These are phyloP conservation scores for Glaciozyma antarctica DNA, from an alignment of 768 basidiomycete genomes.

Conservation along the genomic window DNA sequence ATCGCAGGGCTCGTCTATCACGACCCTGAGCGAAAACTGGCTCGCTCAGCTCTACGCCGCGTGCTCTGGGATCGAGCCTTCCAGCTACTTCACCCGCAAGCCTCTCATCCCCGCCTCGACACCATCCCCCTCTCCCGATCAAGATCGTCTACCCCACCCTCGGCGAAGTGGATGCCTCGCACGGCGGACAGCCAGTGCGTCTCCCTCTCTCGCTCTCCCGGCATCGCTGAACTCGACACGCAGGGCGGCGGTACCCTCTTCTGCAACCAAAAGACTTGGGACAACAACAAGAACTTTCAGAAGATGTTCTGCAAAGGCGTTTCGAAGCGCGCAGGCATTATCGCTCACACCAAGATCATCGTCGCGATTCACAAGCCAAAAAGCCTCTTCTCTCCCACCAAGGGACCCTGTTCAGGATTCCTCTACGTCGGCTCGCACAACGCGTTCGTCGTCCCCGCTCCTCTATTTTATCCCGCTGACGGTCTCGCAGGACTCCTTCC, in stretches of 20 bases:
- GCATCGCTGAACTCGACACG: fast-evolving
- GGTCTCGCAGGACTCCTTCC: conserved; percentile 13
- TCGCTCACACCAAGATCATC: conserved; percentile 29
- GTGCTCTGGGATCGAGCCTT: conserved; percentile 8
- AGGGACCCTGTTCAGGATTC: conserved; percentile 10
- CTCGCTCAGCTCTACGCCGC: conserved; percentile 20
- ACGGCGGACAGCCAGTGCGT: neutral
- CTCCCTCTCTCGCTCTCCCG: neutral
- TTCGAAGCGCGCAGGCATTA: conserved; percentile 16
- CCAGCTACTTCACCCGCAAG: conserved; percentile 6
- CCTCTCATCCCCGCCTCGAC: neutral
- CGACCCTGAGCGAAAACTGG: conserved; percentile 12
- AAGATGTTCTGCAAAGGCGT: conserved; percentile 16
- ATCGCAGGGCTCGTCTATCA: conserved; percentile 23
- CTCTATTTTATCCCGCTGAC: too few species aligned
- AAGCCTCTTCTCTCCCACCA: neutral
- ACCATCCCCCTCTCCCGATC: conserved; percentile 10
- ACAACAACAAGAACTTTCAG: neutral
- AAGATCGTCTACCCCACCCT: conserved; percentile 29
- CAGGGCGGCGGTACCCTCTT: conserved; percentile 30
- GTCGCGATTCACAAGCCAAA: conserved; percentile 15
- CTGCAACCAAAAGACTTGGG: conserved; percentile 9
- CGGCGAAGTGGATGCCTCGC: neutral
- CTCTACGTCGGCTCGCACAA: conserved; percentile 28
- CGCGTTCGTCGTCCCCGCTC: conserved; percentile 1